A percentile compares a stretch with the other conserved stretches of the same genome.
Conservation (phyloP, 2,329 filamentous ascomycete genomes). For the Byssochlamys sp. region DNA sequence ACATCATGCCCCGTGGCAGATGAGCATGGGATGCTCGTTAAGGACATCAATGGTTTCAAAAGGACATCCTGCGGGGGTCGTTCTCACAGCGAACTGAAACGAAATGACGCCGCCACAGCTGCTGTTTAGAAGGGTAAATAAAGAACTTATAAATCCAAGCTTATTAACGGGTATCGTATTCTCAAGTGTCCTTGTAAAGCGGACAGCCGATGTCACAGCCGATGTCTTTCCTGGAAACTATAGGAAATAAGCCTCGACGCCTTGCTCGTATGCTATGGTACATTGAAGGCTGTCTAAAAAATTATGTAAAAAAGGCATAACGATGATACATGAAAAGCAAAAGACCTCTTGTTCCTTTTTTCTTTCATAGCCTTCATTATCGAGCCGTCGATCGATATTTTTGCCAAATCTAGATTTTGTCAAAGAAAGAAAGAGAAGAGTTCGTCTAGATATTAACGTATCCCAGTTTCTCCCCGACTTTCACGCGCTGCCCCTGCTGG, state of each 20-base stretch:
- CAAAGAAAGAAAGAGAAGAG: not conserved
- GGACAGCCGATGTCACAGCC: not conserved
- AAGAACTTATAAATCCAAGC: not conserved
- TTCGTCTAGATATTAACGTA: slow-evolving; percentile 44
- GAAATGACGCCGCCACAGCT: slow-evolving; percentile 35
- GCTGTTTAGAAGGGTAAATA: slow-evolving; percentile 32
- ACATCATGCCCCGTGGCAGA: too few relatives aligned
- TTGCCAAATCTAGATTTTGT: too few relatives aligned
- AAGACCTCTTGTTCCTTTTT: not conserved
- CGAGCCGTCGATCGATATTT: not conserved
- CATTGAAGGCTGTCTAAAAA: not conserved
- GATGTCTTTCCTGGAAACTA: slow-evolving; percentile 17
- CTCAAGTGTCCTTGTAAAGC: not conserved
- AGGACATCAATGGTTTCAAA: too few relatives aligned
- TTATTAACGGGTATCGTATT: not conserved
- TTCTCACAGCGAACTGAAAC: too few relatives aligned
- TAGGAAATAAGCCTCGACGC: not conserved
- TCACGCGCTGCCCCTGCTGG: slow-evolving; percentile 75
- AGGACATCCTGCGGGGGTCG: too few relatives aligned
- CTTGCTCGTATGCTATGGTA: not conserved
- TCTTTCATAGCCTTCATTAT: not conserved
- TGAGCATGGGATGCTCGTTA: too few relatives aligned
- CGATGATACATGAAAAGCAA: not conserved
- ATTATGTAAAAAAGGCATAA: not conserved
- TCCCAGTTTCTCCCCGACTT: slow-evolving; percentile 79